Evolutionary conservation across 345 rosid genomes (phyloP).

Genomic region (sweet orange (Citrus sinensis)): DVS_A1.0 CM039163.1:10189501-10190000

Average conservation of each 20-base stretch:
- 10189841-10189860: background rate
- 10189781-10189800: background rate
- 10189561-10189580: background rate
- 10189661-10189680: background rate
- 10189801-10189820: background rate
- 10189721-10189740: background rate
- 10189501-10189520: background rate
- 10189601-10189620: background rate
- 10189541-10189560: background rate
- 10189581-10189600: background rate
- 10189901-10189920: background rate
- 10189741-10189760: background rate
- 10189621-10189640: background rate
- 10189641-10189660: background rate
- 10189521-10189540: background rate
- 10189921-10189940: background rate
- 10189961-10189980: background rate
- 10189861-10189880: background rate
- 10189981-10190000: too few relatives aligned
- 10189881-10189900: background rate
- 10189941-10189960: conserved; percentile 12
- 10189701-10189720: background rate
- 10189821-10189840: background rate
- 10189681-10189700: background rate
- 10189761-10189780: background rate